A percentile compares a stretch with the other conserved stretches of the same genome.
phyloP scores from a whole-genome alignment of 1,284 basidiomycete species.

The Boletus smithii region DNA sequence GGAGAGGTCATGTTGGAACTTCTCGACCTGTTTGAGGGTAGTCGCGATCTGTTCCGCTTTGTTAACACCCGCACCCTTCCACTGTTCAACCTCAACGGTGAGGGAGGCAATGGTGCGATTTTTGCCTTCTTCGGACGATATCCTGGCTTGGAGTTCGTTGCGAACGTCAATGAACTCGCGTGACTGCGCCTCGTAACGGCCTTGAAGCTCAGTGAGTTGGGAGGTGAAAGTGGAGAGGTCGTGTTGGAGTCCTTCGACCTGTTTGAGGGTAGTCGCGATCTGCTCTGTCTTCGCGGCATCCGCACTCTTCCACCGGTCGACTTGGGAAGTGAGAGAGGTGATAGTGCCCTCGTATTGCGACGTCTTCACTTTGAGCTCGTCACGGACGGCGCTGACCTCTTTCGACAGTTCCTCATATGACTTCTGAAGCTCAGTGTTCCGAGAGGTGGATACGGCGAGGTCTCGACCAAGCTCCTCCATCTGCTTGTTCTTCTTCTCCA shows the following conservation, averaged over 20 bases:
- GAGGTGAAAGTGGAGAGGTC: background rate
- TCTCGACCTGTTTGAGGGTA: background rate
- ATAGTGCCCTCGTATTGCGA: conserved; percentile 3
- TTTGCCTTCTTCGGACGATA: background rate
- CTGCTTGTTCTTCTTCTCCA: conserved; percentile 8
- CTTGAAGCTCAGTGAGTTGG: conserved; percentile 3
- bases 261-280: background rate
- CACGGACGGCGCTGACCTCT: background rate
- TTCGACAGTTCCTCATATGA: background rate
- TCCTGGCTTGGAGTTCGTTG: background rate
- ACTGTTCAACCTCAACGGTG: conserved; percentile 1
- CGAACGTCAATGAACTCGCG: background rate
- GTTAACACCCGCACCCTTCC: background rate
- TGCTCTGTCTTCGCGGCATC: background rate
- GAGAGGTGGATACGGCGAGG: background rate
- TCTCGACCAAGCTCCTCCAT: conserved; percentile 2
- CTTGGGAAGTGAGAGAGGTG: background rate
- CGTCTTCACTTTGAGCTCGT: conserved; percentile 4
- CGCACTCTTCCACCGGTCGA: background rate
- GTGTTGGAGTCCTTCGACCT: conserved; percentile 1
- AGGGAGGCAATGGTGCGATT: conserved; percentile 1
- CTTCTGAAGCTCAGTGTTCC: conserved; percentile 5
- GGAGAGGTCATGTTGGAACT: background rate
- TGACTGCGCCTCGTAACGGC: background rate
- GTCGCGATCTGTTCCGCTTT: conserved; percentile 1